Conservation (phyloP, 805 yeast species). For the Wickerhamiella allomyrinae region DNA sequence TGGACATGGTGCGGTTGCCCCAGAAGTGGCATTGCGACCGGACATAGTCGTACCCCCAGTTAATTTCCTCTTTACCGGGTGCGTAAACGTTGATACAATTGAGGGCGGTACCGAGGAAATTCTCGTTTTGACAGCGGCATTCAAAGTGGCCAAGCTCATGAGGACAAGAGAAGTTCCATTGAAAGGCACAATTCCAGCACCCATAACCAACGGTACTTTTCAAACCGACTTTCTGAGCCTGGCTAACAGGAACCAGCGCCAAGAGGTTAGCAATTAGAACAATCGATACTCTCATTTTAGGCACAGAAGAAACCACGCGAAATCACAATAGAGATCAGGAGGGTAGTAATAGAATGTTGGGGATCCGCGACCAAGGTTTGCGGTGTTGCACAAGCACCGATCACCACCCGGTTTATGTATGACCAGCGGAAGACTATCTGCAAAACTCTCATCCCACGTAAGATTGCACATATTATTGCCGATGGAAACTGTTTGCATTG, state of each 20-base stretch:
- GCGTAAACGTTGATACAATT: slow-evolving; percentile 19
- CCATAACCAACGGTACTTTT: slow-evolving; percentile 21
- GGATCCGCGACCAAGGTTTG: no score
- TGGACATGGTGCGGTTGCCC: slow-evolving; percentile 16
- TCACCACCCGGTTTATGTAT: no score
- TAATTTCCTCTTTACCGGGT: slow-evolving; percentile 14
- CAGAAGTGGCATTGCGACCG: slow-evolving; percentile 20
- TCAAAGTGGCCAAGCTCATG: slow-evolving; percentile 13
- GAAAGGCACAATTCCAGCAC: slow-evolving; percentile 23
- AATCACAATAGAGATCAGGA: no score
- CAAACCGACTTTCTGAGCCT: slow-evolving; percentile 22
- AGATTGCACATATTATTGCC: not conserved
- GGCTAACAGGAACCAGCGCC: not conserved
- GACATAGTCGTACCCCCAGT: slow-evolving; percentile 18
- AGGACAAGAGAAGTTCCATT: slow-evolving; percentile 22
- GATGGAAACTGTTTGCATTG: not conserved
- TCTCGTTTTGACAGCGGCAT: slow-evolving; percentile 20
- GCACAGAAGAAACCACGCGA: no score
- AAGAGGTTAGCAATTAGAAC: not conserved
- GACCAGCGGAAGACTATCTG: no score
- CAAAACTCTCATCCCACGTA: not conserved
- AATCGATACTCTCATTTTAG: not conserved
- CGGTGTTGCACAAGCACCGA: no score
- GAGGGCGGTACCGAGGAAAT: slow-evolving; percentile 22
- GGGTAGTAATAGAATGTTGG: no score